Evolutionary conservation across 768 basidiomycete genomes (phyloP).

Genomic region (Hortiboletus campestris): DNA sequence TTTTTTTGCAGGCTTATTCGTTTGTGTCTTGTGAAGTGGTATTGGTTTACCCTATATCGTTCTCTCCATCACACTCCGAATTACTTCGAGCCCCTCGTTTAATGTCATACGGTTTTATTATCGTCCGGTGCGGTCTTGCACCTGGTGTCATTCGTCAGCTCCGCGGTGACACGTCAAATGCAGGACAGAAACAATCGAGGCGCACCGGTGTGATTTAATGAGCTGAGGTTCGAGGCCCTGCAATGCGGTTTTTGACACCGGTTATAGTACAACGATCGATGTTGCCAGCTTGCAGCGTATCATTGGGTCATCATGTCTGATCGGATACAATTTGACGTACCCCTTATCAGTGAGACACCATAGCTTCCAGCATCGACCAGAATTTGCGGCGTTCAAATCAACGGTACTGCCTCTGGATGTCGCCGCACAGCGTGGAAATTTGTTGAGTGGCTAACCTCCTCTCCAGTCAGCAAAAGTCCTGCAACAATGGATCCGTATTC

Average conservation of each 20-base stretch:
- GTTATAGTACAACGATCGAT: not conserved
- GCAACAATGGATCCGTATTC: constrained; percentile 14
- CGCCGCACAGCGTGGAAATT: constrained; percentile 1
- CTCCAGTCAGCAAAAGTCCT: not conserved
- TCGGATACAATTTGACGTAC: not conserved
- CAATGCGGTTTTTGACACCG: not conserved
- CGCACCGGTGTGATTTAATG: constrained; percentile 9
- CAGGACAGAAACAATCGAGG: not conserved
- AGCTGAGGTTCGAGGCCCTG: constrained; percentile 2
- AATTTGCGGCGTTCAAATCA: not conserved
- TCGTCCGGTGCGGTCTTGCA: constrained; percentile 1
- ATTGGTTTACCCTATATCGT: not conserved
- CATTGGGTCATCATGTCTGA: not conserved
- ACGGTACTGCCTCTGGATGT: too few species aligned
- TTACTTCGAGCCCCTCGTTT: not conserved
- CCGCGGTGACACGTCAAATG: constrained; percentile 1
- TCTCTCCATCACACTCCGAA: not conserved
- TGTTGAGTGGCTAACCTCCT: not conserved
- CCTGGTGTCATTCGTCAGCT: not conserved
- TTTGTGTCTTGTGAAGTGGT: not conserved
- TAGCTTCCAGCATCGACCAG: not conserved
- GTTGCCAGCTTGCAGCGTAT: not conserved
- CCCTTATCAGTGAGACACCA: not conserved
- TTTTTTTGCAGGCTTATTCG: constrained; percentile 1
- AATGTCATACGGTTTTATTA: not conserved